phyloP scores from a whole-genome alignment of 2,329 filamentous ascomycete species.

The Hymenotorrendiella dingleyae region DNA sequence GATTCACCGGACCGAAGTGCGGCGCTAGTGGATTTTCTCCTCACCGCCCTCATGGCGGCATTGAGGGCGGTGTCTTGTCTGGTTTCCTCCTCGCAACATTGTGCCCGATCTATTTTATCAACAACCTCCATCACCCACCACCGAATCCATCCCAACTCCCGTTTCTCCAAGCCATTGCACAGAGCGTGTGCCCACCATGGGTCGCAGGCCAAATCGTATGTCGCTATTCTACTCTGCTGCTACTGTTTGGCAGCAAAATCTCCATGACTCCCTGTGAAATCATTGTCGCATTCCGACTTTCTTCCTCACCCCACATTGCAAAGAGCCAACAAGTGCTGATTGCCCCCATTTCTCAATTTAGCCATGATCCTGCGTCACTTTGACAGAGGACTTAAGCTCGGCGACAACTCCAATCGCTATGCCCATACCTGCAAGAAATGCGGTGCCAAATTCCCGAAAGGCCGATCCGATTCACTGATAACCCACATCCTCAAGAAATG shows the following conservation, averaged over 20 bases:
- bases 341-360: conserved; percentile 6
- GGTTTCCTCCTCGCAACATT: too few species aligned
- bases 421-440: conserved; percentile 86
- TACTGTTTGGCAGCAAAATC: conserved; percentile 1
- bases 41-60: too few species aligned
- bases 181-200: too few species aligned
- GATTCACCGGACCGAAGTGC: too few species aligned
- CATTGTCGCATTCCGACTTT: background rate
- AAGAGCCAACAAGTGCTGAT: background rate
- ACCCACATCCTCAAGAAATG: conserved; percentile 84
- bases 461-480: conserved; percentile 75
- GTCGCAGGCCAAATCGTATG: conserved; percentile 26
- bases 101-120: too few species aligned
- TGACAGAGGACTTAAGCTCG: conserved; percentile 76
- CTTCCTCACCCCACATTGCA: background rate
- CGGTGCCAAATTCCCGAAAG: conserved; percentile 85
- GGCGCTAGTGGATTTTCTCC: too few species aligned
- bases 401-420: conserved; percentile 87
- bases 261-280: background rate
- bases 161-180: too few species aligned
- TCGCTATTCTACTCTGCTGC: conserved; percentile 1
- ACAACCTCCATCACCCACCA: too few species aligned
- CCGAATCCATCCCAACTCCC: too few species aligned
- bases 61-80: too few species aligned
- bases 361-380: conserved; percentile 80